Base-by-base conservation (phyloP, 768 basidiomycete genomes). In the Mycena rebaudengoi region DNA sequence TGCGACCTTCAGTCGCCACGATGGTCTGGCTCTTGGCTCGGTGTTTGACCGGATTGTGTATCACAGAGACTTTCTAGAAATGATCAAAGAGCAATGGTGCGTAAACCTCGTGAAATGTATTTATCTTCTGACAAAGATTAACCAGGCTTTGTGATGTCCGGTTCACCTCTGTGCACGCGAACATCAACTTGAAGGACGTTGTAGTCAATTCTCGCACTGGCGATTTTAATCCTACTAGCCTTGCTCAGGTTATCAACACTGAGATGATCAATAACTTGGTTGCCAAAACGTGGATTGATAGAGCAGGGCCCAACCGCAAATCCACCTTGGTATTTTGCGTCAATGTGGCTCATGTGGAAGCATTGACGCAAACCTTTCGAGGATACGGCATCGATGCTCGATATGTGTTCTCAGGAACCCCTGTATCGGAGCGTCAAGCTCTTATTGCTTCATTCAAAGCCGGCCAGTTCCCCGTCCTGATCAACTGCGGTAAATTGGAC, bases 271-370 rank as follows among this genome's bases (percentile, higher is more conserved):
- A 96, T 66, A 82, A 85, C 12, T 76, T 98, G 8, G 84, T 97
- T 5, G 90, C 96, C 11, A 83, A 88, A 67, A 84, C 91, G 2
- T 99, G 95, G 92, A 76, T 96, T 16, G 95, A 96, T 66, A 88
- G 88, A 70, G 94, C 94, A 45, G 40, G 63, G 90, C 85, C 79
- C 7, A 79, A 82, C 12, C 86, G 96, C 46, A 90, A 88, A 75
- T 96, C 96, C 2, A 98, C 95, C 0, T 80, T 99, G 4, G 86
- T 97, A n/a, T 98, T 99, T 73, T 95, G 94, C 64, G 91, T 96
- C 58, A 90, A 93, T 67, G 74, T 97, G 1, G 83, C 86, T 0
- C 97, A 99, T 74, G 92, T 97, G 33, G 78, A 83, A 41, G 85
- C 85, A 6, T 79, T 99, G 41, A 94, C 95, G 0, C 82, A 84